A percentile compares a stretch with the other conserved stretches of the same genome.
Evolutionary conservation across 805 yeast species (phyloP).

Genomic region (Wickerhamomyces mucosus): DNA sequence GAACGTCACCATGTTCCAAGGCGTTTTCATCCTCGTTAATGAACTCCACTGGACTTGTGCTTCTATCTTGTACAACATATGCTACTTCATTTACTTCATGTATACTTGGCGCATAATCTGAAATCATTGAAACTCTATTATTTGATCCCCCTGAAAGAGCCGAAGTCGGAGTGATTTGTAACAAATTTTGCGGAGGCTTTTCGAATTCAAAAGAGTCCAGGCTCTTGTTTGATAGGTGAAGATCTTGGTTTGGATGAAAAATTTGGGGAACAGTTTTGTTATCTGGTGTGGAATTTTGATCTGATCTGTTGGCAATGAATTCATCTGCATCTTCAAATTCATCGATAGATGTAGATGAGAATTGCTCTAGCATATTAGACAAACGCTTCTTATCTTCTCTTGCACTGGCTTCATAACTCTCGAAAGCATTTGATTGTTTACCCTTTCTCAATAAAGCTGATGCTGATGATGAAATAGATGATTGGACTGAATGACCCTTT

Average conservation of each 20-base stretch:
- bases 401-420: constrained; percentile 6
- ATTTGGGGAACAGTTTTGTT: background rate
- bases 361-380: constrained; percentile 7
- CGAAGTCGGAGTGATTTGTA: background rate
- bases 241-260: constrained; percentile 1
- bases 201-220: constrained; percentile 3
- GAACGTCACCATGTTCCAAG: too few species aligned
- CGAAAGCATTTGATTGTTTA: constrained; percentile 1
- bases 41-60: too few species aligned
- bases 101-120: constrained; percentile 19
- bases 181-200: constrained; percentile 1
- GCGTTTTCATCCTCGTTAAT: too few species aligned
- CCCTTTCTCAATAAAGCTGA: constrained; percentile 6
- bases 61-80: constrained; percentile 8
- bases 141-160: background rate
- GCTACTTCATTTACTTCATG: constrained; percentile 17
- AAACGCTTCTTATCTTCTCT: constrained; percentile 10
- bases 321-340: constrained; percentile 16
- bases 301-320: constrained; percentile 9
- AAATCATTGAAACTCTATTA: constrained; percentile 16
- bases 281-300: background rate
- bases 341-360: constrained; percentile 5
- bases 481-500: constrained; percentile 3
- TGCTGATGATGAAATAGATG: constrained; percentile 7
- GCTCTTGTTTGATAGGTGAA: background rate